phyloP scores from a whole-genome alignment of 768 basidiomycete genomes.

The Fomitopsis serialis region DNA sequence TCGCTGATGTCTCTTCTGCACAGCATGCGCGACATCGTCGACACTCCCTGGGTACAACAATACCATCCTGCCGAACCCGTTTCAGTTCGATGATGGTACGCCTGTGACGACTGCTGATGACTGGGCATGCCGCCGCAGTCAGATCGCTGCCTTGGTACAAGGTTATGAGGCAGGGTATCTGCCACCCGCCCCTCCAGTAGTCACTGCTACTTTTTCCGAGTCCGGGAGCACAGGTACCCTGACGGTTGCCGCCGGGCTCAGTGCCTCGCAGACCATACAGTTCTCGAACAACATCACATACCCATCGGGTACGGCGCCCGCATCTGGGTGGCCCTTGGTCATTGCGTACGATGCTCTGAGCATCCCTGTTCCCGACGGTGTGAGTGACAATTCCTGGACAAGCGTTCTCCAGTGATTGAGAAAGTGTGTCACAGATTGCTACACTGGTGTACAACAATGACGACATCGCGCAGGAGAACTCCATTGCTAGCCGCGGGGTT shows the following conservation, averaged over 20 bases:
- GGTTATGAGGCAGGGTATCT: constrained; percentile 48
- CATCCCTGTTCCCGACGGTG: constrained; percentile 26
- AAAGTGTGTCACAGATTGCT: constrained; percentile 28
- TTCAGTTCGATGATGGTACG: constrained; percentile 43
- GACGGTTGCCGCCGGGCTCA: constrained; percentile 31
- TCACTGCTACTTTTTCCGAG: constrained; percentile 40
- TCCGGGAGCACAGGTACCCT: constrained; percentile 29
- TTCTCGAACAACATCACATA: constrained; percentile 42
- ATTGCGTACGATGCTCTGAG: constrained; percentile 45
- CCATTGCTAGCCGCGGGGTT: constrained; percentile 40
- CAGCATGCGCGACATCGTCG: constrained; percentile 15
- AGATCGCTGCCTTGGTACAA: constrained; percentile 46
- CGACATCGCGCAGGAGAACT: constrained; percentile 46
- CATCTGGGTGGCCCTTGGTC: constrained; percentile 39
- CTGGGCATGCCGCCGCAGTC: constrained; percentile 46
- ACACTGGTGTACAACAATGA: constrained; percentile 50
- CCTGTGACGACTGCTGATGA: constrained; percentile 38
- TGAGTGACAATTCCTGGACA: constrained; percentile 7
- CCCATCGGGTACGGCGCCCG: constrained; percentile 38
- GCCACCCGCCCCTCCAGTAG: constrained; percentile 39
- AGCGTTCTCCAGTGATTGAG: constrained; percentile 17
- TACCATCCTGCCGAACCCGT: constrained; percentile 47
- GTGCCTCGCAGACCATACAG: constrained; percentile 42
- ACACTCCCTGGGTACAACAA: constrained; percentile 28
- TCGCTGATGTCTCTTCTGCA: neutral